Evolutionary conservation across 768 basidiomycete species (phyloP).

Genomic region (Phlebiopsis gigantea): DNA sequence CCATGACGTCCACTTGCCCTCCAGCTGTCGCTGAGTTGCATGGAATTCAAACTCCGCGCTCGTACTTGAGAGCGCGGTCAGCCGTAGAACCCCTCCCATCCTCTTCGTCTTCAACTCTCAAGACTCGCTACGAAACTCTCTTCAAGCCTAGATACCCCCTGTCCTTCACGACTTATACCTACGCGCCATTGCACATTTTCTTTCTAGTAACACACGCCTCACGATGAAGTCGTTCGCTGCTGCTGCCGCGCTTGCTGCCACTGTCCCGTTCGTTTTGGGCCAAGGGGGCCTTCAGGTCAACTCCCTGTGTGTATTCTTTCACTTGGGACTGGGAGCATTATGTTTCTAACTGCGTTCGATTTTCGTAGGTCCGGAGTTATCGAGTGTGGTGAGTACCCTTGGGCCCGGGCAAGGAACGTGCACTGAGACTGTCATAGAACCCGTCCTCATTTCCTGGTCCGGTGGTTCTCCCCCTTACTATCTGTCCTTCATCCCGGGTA

Average conservation of each 20-base stretch:
- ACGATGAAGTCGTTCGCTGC: slow-evolving; percentile 33
- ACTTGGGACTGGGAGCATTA: neutral
- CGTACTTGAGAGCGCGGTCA: slow-evolving; percentile 1
- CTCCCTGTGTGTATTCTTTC: slow-evolving; percentile 50
- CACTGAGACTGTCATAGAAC: slow-evolving; percentile 39
- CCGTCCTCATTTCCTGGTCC: slow-evolving; percentile 48
- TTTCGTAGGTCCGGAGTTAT: slow-evolving; percentile 33
- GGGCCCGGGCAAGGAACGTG: neutral
- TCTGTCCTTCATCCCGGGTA: slow-evolving; percentile 58
- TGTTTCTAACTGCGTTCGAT: neutral
- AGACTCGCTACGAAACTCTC: neutral
- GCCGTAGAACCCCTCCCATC: neutral
- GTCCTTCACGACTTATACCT: neutral
- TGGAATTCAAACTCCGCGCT: neutral
- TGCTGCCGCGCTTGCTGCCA: slow-evolving; percentile 25
- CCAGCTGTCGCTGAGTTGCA: neutral
- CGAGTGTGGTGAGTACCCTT: slow-evolving; percentile 42
- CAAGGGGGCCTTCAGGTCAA: slow-evolving; percentile 44
- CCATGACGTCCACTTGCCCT: neutral
- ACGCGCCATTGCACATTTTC: neutral
- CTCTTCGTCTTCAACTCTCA: neutral
- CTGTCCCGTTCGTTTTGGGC: slow-evolving; percentile 32
- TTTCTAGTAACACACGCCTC: neutral
- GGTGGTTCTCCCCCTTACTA: slow-evolving; percentile 54
- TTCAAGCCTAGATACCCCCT: neutral